Base-by-base conservation (phyloP, 495 filamentous ascomycete species). In the Xanthoparmelia taractica region DNA sequence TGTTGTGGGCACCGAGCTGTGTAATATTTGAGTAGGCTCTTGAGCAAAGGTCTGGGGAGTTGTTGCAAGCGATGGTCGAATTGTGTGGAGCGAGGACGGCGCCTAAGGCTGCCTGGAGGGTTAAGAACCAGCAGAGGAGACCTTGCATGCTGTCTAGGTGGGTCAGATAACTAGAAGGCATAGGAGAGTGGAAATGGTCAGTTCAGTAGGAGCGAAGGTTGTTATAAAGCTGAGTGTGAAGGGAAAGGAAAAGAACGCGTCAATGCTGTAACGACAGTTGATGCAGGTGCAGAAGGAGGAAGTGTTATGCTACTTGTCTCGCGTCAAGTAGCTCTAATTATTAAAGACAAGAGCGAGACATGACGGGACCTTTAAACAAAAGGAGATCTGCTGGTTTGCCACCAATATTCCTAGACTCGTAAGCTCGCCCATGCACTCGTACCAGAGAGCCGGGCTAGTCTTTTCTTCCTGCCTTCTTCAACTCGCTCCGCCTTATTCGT, bases 1-100 rank as follows among this genome's bases (percentile, higher is more conserved):
- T 82, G 70, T 87, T 79, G 69, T 87, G 87, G 50, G 87, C 83
- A 18, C 84, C 84, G 8, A 87, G 75, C 69, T 85, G 79, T 41
- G 84, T 86, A 63, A 87, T 82, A 60, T 84, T 81, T 64, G 79
- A 79, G 71, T 86, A 87, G 20, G 78, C 71, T 66, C 79, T 79
- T 61, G 73, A 74, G 77, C 84, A 87, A 33, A 87, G 77, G 50
- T 75, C 73, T 15, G 84, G 81, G 8, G 80, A 83, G 70, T 86
- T 86, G 71, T 87, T 87, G 79, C 84, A 87, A 36, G 65, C 68
- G 33, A 41, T 37, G 25, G 55, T 57, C 27, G 61, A 23, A 40
- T 58, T 58, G 23, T 54, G 61, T 48, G 54, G 33, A 58, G 61
- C 31, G 27, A 63, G 41, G 29, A 58, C 27, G 40, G 52, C 40